These are phyloP conservation scores for Drechslera avenae DNA, from an alignment of 2,329 filamentous ascomycete species.

Conservation along the genomic window DNA sequence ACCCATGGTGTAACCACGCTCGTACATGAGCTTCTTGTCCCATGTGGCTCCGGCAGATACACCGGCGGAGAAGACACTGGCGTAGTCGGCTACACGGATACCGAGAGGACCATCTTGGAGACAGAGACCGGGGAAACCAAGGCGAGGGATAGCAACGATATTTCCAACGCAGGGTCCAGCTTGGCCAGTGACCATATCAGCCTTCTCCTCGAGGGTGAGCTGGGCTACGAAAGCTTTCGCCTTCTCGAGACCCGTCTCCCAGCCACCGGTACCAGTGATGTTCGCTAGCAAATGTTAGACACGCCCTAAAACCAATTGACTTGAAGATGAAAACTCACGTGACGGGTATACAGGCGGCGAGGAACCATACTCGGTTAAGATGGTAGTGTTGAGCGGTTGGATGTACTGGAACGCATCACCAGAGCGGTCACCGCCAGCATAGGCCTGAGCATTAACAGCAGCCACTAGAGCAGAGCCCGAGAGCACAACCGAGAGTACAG, in stretches of 20 bases:
- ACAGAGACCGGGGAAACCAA: constrained; percentile 50
- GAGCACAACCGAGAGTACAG: constrained; percentile 28
- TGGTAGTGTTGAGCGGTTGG: constrained; percentile 39
- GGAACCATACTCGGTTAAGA: constrained; percentile 36
- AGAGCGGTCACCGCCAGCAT: constrained; percentile 16
- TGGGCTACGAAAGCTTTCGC: constrained; percentile 40
- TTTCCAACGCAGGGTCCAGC: constrained; percentile 61
- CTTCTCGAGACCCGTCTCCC: constrained; percentile 41
- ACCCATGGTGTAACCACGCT: constrained; percentile 47
- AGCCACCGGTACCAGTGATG: constrained; percentile 37
- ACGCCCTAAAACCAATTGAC: background rate
- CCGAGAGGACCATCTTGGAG: constrained; percentile 49
- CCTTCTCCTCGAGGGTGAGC: constrained; percentile 41
- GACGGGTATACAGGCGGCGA: constrained; percentile 38
- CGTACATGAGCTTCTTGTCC: constrained; percentile 48
- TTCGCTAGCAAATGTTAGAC: constrained; percentile 49
- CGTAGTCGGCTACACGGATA: constrained; percentile 42
- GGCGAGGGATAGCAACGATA: constrained; percentile 45
- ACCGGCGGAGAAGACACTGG: constrained; percentile 49
- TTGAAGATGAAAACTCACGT: constrained; percentile 23
- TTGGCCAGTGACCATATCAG: constrained; percentile 49
- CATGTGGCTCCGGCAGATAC: constrained; percentile 48
- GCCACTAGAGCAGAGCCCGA: constrained; percentile 29
- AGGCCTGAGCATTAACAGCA: constrained; percentile 34
- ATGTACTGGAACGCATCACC: constrained; percentile 36